Evolutionary conservation across 345 rosid genomes (phyloP).

Genomic region (Isatis tinctoria): DNA sequence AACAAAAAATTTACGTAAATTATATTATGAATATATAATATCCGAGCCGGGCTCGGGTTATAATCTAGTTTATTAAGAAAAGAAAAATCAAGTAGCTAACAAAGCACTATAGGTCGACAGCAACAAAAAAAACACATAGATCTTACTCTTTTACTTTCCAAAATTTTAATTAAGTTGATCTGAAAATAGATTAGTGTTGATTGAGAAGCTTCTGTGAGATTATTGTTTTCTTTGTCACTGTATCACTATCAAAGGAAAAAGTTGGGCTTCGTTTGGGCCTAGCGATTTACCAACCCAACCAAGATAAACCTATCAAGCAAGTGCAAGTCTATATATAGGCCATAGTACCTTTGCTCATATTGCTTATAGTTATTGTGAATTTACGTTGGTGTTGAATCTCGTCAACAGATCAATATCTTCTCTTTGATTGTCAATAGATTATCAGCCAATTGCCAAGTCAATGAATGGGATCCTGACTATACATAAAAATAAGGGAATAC

Average conservation of each 20-base stretch:
- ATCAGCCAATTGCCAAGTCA: slow-evolving; percentile 19
- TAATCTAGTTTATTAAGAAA: no score
- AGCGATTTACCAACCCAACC: neutral
- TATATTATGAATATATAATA: no score
- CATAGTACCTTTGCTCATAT: neutral
- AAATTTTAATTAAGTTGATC: no score
- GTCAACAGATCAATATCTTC: no score
- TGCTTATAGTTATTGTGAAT: neutral
- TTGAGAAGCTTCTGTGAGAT: no score
- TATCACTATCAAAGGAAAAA: neutral
- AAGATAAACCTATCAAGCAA: neutral
- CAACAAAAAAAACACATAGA: no score
- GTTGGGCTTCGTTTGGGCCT: neutral
- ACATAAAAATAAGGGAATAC: neutral
- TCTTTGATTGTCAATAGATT: neutral
- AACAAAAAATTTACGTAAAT: no score
- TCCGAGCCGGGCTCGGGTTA: no score
- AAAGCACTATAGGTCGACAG: neutral
- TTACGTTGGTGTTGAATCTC: no score
- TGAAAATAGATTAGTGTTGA: no score
- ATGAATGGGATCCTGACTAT: slow-evolving; percentile 5
- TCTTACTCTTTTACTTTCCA: no score
- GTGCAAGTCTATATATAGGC: neutral
- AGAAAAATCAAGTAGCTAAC: neutral
- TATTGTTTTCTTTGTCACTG: no score